Evolutionary conservation across 176 grass and related monocot genomes (phyloP).

Genomic region (Oryza officinalis): DNA sequence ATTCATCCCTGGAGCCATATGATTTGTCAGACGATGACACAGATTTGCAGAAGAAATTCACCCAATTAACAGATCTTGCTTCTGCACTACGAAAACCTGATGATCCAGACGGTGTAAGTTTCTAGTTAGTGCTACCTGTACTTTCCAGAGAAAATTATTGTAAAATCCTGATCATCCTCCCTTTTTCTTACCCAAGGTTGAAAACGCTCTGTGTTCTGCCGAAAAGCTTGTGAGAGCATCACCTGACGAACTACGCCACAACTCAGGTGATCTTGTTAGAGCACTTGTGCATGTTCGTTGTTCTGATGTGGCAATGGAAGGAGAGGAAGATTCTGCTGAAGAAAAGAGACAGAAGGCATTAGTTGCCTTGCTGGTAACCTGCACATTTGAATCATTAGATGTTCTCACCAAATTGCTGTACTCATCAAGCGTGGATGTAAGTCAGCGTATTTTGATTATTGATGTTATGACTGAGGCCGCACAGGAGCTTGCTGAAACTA

Average conservation of each 20-base stretch:
- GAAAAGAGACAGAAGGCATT: slow-evolving; percentile 86
- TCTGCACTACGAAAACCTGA: slow-evolving; percentile 83
- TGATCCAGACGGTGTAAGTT: slow-evolving; percentile 92
- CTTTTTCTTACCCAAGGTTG: slow-evolving; percentile 60
- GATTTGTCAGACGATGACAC: slow-evolving; percentile 86
- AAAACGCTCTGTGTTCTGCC: slow-evolving; percentile 71
- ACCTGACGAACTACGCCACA: slow-evolving; percentile 78
- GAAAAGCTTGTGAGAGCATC: slow-evolving; percentile 89
- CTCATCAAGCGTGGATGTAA: slow-evolving; percentile 79
- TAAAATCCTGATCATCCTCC: slow-evolving; percentile 13
- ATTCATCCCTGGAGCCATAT: slow-evolving; percentile 89
- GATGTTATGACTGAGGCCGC: slow-evolving; percentile 97
- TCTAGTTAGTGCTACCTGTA: slow-evolving; percentile 4
- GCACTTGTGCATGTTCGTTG: slow-evolving; percentile 88
- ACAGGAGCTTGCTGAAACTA: slow-evolving; percentile 82
- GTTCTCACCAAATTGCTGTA: slow-evolving; percentile 85
- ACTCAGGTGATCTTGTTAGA: slow-evolving; percentile 79
- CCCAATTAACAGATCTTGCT: slow-evolving; percentile 70
- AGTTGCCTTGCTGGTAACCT: slow-evolving; percentile 77
- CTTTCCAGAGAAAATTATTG: slow-evolving; percentile 22
- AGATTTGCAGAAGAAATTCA: slow-evolving; percentile 77
- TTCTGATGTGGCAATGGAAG: slow-evolving; percentile 76
- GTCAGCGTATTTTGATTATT: slow-evolving; percentile 88
- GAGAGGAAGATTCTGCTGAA: slow-evolving; percentile 93
- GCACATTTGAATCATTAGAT: slow-evolving; percentile 82